Evolutionary conservation across 495 filamentous ascomycete genomes (phyloP).

Genomic region (Neurospora sp.): DNA sequence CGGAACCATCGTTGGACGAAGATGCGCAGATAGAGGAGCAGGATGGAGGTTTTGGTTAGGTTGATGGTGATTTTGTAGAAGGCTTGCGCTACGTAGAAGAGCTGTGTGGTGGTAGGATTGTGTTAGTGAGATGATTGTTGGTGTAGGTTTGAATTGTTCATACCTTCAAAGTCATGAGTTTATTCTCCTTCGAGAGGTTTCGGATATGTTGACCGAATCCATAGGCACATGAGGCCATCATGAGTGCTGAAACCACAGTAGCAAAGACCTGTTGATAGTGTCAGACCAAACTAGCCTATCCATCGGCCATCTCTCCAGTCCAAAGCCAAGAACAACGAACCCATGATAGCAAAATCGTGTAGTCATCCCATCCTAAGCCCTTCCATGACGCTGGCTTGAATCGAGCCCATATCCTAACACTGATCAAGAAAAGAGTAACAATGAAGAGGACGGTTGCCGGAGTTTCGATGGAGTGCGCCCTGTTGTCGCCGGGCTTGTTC

Average conservation of each 20-base stretch:
- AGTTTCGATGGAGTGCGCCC: conserved; percentile 21
- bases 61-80: conserved; percentile 24
- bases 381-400: conserved; percentile 15
- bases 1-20: conserved; percentile 17
- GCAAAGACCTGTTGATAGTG: conserved; percentile 18
- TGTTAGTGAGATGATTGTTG: neutral
- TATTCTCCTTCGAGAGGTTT: conserved; percentile 16
- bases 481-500: conserved; percentile 13
- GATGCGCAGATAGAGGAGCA: conserved; percentile 25
- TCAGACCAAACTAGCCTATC: neutral
- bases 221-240: conserved; percentile 24
- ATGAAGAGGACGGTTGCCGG: conserved; percentile 27
- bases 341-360: conserved; percentile 22
- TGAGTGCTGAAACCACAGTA: conserved; percentile 17
- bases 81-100: conserved; percentile 20
- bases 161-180: conserved; percentile 24
- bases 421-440: conserved; percentile 21
- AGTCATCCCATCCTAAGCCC: conserved; percentile 28
- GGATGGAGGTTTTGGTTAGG: conserved; percentile 21
- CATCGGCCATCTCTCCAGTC: neutral
- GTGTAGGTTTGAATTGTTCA: neutral
- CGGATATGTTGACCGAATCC: conserved; percentile 28
- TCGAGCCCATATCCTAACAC: conserved; percentile 21
- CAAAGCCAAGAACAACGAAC: conserved; percentile 8
- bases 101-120: neutral